Base-by-base conservation (phyloP, 2,329 filamentous ascomycete species). In the Phialophora tarda region DNA sequence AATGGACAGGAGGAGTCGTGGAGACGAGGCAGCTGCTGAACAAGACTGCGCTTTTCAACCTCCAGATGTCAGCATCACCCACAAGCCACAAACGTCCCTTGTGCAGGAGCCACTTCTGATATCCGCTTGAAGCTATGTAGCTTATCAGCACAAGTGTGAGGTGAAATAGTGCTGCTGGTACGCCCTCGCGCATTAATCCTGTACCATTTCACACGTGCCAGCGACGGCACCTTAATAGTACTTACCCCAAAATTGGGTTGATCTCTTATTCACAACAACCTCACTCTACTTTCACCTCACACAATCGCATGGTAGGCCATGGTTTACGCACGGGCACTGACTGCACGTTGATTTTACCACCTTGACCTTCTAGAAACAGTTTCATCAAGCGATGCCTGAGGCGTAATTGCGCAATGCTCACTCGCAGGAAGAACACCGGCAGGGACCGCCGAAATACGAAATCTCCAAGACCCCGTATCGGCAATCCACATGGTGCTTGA, bases 381-480 rank as follows among this genome's bases (percentile, higher is more conserved):
- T 24, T 32, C 38, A 28, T 3, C 2, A 26, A 26, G 23, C 4
- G 21, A 4, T 28, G 23, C 56, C 11, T 5, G 24, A 7, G 12
- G 41, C 26, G 34, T 23, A 14, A 50, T 59, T 44, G 57, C 57
- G 57, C 57, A 28, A 50, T 59, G 56, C 56, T 59, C 38, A 10
- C 55, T 11, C 21, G 23, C 6, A 28, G 21, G 2, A 44, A 12
- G n/a, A 24, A 47, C 24, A 21, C 12, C 38, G 38, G 34, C 38
- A 24, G 17, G 7, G 10, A 58, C 4, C 38, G 11, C 38, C 38
- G 38, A 50, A 59, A 59, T 50, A 59, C 57, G 57, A 59, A 23
- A 17, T 26, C 41, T 41, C 17, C 47, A 24, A 30, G 26, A 23
- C n/a, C 26, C 30, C 47, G 41, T 59, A 34, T 44, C 38, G 14